phyloP scores from a whole-genome alignment of 1,284 basidiomycete species.

The Blastosporella zonata region DNA sequence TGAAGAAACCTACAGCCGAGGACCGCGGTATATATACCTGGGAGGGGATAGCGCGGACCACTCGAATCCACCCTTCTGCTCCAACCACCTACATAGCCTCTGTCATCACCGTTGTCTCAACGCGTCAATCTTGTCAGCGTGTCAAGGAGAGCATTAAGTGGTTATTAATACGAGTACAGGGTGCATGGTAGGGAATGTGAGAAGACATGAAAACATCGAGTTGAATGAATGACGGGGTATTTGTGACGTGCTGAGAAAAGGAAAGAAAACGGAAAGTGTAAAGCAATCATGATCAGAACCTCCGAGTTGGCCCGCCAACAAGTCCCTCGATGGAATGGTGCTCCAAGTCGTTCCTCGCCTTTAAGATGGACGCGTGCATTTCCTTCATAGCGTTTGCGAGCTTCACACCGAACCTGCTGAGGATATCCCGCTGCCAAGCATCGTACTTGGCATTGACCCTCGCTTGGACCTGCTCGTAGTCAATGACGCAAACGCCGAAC shows the following conservation, averaged over 20 bases:
- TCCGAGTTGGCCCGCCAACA: conserved; percentile 33
- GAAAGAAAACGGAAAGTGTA: conserved; percentile 8
- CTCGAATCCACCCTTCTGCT: neutral
- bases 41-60: neutral
- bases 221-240: conserved; percentile 19
- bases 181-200: conserved; percentile 3
- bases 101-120: too few relatives aligned
- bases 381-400: conserved; percentile 95
- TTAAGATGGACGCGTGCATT: conserved; percentile 88
- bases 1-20: conserved; percentile 30
- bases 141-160: too few relatives aligned
- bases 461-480: conserved; percentile 97
- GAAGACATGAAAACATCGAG: conserved; percentile 6
- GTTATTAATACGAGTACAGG: conserved; percentile 11
- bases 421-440: conserved; percentile 93
- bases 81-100: too few relatives aligned
- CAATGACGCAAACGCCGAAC: conserved; percentile 92
- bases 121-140: too few relatives aligned
- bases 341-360: conserved; percentile 93
- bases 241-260: conserved; percentile 9
- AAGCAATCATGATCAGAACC: conserved; percentile 30
- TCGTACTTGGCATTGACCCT: conserved; percentile 99
- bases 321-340: conserved; percentile 71
- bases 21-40: neutral
- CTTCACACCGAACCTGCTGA: conserved; percentile 89